Evolutionary conservation across 768 basidiomycete genomes (phyloP), one percentile per base, ranked within the genome.

Genomic region (Tephrocybe sp.): DNA sequence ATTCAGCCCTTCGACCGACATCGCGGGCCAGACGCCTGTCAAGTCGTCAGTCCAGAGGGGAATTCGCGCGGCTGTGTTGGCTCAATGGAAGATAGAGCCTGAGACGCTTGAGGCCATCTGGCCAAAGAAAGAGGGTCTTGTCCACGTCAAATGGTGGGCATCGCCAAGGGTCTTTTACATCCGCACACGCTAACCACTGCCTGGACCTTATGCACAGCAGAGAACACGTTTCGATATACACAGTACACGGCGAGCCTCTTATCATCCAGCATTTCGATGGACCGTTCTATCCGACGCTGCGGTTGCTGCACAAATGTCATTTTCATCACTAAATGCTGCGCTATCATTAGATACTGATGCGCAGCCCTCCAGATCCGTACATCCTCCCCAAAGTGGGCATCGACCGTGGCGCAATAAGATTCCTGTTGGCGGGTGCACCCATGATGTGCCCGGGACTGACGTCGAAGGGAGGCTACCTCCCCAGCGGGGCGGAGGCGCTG

Each of bases 391-490:
- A 79, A 61, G 93, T 96, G 43, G 83, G 86, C 57, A 79, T 98
- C 42, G 97, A 99, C 75, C 87, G 96, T 45, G 97, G 97, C 43
- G 97, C 97, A 47, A 99, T 99, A 72, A 90, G 95, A 28, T 99
- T 98, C 71, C 80, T 99, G 33, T 83, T 99, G 40, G 87, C 85
- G 10, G 97, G 93, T 14, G 93, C 93, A 21, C 86, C 88, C 71
- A 94, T 96, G 90, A 96, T 96, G 93, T 94, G 89, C 60, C 97
- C 97, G 4, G 97, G 97, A 18, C 74, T 99, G 48, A 96, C 97
- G 23, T 98, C 96, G 30, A 78, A 84, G 28, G 95, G 95, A 6
- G 96, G 96, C 7, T 81, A 81, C 61, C 81, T 98, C 0, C 96
- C 96, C 0, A 83, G 90, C 8, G 69, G 83, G 12, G 84, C 85